Base-by-base conservation (phyloP, 2,329 filamentous ascomycete genomes). In the Aspergillus sp. region DNA sequence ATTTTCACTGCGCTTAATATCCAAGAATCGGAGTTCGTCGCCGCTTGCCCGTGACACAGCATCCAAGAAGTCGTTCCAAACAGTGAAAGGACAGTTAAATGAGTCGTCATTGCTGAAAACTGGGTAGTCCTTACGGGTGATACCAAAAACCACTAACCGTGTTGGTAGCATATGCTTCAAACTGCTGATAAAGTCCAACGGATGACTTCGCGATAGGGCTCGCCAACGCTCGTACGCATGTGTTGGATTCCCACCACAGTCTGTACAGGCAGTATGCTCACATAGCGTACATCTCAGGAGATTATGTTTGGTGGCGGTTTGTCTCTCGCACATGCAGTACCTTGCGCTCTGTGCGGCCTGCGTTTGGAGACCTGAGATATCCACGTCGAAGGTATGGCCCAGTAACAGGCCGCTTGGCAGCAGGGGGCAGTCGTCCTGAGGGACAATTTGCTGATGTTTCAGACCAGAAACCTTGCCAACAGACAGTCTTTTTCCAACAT, bases 301-400 rank as follows among this genome's bases (percentile, higher is more conserved):
- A 0, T 54, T 48, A 4, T 58, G 54, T 3, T 67, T 64, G 2
- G 73, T 60, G 0, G 60, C 54, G 3, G 61, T 62, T 33, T 69
- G 66, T 1, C 74, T 73, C 62, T 85, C 82, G 48, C 82, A 85
- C 38, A 64, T 61, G 52, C 82, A 85, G n/a, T 75, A 64, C 7
- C 71, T 69, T 7, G 66, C 61, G 48, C 71, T 75, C 30, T 48
- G 52, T n/a, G 55, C 49, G 29, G 59, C 62, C 19, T 48, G 49
- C 7, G 38, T 33, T 45, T 58, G 47, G 35, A 68, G 48, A 6
- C 52, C 48, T n/a, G 19, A 3, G 9, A 52, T 46, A 27, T 56
- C 44, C 3, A 57, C 12, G 4, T 44, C 34, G 5, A 10, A 35
- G 4, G 40, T 36, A 4, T 52, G 35, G 6, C 35, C 44, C 4